Evolutionary conservation across 2,329 filamentous ascomycete genomes (phyloP).

Genomic region (Sporothrix brasiliensis): DNA sequence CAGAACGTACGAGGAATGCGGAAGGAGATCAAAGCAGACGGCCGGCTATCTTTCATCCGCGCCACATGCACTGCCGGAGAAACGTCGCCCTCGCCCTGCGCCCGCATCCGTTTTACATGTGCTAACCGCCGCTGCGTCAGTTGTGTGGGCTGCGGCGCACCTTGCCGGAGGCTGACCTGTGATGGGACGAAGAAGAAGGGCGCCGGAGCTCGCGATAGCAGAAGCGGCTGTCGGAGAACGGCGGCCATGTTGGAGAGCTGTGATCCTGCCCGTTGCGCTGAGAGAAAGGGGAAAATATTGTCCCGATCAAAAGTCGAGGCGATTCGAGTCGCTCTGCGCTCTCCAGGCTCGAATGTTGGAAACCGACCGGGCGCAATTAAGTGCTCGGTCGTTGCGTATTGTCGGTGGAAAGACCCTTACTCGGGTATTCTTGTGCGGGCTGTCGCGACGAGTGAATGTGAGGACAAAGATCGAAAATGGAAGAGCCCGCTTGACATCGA

Average conservation of each 20-base stretch:
- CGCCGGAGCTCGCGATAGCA: constrained; percentile 8
- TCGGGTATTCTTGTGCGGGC: not conserved
- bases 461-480: not conserved
- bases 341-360: not conserved
- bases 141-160: not conserved
- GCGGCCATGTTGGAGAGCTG: constrained; percentile 23
- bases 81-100: constrained; percentile 9
- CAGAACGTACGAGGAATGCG: constrained; percentile 35
- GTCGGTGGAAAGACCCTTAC: not conserved
- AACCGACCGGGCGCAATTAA: not conserved
- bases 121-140: constrained; percentile 12
- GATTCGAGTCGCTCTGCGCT: not conserved
- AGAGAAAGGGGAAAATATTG: not conserved
- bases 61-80: constrained; percentile 32
- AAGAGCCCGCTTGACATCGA: constrained; percentile 18
- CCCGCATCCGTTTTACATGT: not conserved
- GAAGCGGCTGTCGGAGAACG: constrained; percentile 29
- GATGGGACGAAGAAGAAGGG: constrained; percentile 14
- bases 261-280: not conserved
- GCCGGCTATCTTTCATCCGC: constrained; percentile 17
- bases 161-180: not conserved
- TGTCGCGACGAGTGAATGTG: constrained; percentile 4
- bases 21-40: constrained; percentile 31
- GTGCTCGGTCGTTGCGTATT: not conserved
- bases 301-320: constrained; percentile 1